Base-by-base conservation (phyloP, 352 stramenopile genomes). In the Peronospora destructor region DNA sequence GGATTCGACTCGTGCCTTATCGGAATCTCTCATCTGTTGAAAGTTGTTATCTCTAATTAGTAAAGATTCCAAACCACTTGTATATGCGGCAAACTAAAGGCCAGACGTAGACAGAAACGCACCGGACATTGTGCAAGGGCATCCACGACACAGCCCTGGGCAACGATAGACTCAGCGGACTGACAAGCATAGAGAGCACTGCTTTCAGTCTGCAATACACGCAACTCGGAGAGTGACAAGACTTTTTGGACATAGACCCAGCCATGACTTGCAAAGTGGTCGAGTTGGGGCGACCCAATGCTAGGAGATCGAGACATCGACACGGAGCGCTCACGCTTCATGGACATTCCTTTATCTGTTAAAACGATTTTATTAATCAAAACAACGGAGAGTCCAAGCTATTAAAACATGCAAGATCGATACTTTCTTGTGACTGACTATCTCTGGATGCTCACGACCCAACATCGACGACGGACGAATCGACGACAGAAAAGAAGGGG, bases 141-240 rank as follows among this genome's bases (percentile, higher is more conserved):
- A 30, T 86, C 75, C 14, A 86, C 23, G n/a, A 86, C 72, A 35
- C 75, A 86, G 25, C 75, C 75, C n/a, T 65, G 54, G 3, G 42
- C 35, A 21, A 45, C 35, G 14, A 71, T 51, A 26, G 33, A 40
- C 25, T 58, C 51, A 12, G 36, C 35, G 14, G 47, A 55, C 35
- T 68, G 21, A 14, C 37, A 33, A 3, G 56, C 49, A 36, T 49
- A 53, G 9, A 56, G 25, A 25, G 53, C 44, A 12, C 53, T 45
- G 39, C 72, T 72, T 50, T 86, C 75, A 10, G 36, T 25, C 23
- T 59, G 70, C 14, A 86, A 43, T 8, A 67, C 49, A 4, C 17
- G 21, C 4, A 86, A 58, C 44, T 84, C 75, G 0, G 68, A 53
- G 0, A 7, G 36, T 0, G 68, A 70, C 32, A 86, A 45, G 30